Evolutionary conservation across 371 early-diverging fungal genomes (phyloP).

Genomic region (Rhizopus stolonifer): DNA sequence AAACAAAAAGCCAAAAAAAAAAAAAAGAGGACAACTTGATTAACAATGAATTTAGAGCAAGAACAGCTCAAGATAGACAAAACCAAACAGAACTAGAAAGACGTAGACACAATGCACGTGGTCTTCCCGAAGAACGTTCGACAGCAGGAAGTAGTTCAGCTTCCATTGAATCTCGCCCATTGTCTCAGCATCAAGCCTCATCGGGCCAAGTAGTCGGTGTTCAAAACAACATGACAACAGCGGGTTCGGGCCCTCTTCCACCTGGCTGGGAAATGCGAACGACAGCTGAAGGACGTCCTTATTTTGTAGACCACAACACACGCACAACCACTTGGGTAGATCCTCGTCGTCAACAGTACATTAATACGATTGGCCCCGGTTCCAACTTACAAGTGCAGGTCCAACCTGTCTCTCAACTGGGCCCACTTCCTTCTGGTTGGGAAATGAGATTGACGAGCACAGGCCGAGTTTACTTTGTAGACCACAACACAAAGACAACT

Average conservation of each 20-base stretch:
- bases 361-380: conserved; percentile 53
- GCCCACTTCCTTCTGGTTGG: conserved; percentile 95
- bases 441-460: conserved; percentile 95
- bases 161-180: conserved; percentile 18
- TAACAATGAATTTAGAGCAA: conserved; percentile 26
- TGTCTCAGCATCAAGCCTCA: background rate
- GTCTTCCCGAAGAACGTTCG: conserved; percentile 66
- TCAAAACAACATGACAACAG: conserved; percentile 57
- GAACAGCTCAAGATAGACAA: conserved; percentile 51
- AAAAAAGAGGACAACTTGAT: background rate
- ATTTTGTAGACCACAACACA: conserved; percentile 97
- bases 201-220: conserved; percentile 9
- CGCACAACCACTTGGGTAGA: conserved; percentile 97
- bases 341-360: conserved; percentile 74
- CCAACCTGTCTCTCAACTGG: conserved; percentile 78
- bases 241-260: conserved; percentile 69
- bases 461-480: conserved; percentile 92
- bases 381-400: conserved; percentile 61
- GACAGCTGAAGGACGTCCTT: conserved; percentile 89
- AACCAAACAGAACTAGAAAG: conserved; percentile 71
- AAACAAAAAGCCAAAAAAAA: background rate
- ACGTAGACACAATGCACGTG: conserved; percentile 75
- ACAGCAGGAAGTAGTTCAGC: conserved; percentile 22
- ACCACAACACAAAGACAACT: conserved; percentile 90
- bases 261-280: conserved; percentile 59